A percentile compares a stretch with the other conserved stretches of the same genome.
Evolutionary conservation across 106 monocot species (phyloP).

Genomic region (Dioscorea dumetorum): DNA sequence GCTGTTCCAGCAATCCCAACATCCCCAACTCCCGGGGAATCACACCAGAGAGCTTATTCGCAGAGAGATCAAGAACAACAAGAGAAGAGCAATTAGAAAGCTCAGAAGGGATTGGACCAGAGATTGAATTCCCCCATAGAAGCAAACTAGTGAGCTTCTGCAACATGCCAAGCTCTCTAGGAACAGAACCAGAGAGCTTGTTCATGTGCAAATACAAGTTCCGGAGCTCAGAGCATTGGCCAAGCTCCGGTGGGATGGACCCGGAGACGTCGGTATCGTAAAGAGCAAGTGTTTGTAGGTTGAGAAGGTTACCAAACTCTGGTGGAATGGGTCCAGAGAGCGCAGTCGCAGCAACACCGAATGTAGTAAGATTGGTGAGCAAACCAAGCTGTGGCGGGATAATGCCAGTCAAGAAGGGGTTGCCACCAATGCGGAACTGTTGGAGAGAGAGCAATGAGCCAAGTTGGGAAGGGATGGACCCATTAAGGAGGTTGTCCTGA

Average conservation of each 20-base stretch:
- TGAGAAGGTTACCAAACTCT: constrained; percentile 61
- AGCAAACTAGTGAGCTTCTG: constrained; percentile 84
- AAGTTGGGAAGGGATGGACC: constrained; percentile 51
- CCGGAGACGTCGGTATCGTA: constrained; percentile 87
- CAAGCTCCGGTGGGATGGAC: constrained; percentile 44
- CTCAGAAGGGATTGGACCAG: constrained; percentile 56
- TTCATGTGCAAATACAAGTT: constrained; percentile 92
- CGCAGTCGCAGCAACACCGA: constrained; percentile 79
- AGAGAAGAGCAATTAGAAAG: constrained; percentile 73
- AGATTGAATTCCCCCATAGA: constrained; percentile 75
- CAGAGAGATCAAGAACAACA: constrained; percentile 78
- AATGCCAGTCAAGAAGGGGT: constrained; percentile 48
- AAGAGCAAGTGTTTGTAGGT: constrained; percentile 72
- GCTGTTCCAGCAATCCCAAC: constrained; percentile 56
- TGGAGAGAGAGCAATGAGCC: constrained; percentile 58
- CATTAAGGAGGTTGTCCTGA: constrained; percentile 62
- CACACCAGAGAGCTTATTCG: constrained; percentile 57
- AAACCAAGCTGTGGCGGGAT: constrained; percentile 70
- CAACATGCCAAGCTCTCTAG: constrained; percentile 63
- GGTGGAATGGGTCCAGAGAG: constrained; percentile 66
- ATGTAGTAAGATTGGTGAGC: constrained; percentile 68
- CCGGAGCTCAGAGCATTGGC: constrained; percentile 53
- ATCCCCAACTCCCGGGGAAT: constrained; percentile 64
- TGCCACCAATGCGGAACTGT: constrained; percentile 87
- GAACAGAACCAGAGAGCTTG: constrained; percentile 54